Percentiles rank a stretch among this genome's conserved stretches.
phyloP scores from a whole-genome alignment of 441 rosid genomes.

The Macaranga tanarius region DNA sequence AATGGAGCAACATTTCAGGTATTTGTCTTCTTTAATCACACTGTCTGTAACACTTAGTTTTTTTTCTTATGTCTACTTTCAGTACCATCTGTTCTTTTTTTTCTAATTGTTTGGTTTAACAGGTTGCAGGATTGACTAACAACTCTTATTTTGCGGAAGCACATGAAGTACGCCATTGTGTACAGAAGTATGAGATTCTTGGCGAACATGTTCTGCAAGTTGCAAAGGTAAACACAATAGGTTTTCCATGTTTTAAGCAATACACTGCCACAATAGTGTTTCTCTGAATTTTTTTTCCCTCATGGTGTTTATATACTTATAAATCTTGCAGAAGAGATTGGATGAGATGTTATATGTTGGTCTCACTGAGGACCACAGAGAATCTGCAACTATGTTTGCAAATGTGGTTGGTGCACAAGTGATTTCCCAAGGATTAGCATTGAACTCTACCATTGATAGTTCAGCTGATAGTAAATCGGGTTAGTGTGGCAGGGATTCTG shows the following conservation, averaged over 20 bases:
- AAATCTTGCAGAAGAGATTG: constrained; percentile 87
- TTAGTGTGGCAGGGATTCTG: constrained; percentile 28
- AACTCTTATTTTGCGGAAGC: constrained; percentile 71
- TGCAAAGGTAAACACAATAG: constrained; percentile 67
- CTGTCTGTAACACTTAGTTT: neutral
- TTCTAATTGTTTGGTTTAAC: constrained; percentile 25
- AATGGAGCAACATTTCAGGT: constrained; percentile 99
- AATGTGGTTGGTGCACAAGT: constrained; percentile 90
- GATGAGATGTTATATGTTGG: constrained; percentile 93
- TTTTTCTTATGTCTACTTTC: neutral
- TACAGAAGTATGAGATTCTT: constrained; percentile 63
- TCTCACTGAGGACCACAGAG: constrained; percentile 90
- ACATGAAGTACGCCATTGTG: constrained; percentile 87
- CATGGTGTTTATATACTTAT: constrained; percentile 43
- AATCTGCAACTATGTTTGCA: constrained; percentile 94
- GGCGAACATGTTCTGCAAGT: constrained; percentile 79
- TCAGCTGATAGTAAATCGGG: constrained; percentile 43
- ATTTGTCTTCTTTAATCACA: constrained; percentile 23
- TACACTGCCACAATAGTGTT: constrained; percentile 16
- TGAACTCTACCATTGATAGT: constrained; percentile 37
- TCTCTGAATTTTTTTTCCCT: constrained; percentile 26
- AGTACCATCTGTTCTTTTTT: neutral
- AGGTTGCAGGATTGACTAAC: constrained; percentile 97
- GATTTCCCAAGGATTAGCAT: constrained; percentile 56
- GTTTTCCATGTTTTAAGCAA: constrained; percentile 20